These are phyloP conservation scores for Cladosporium cucumerinum DNA, from an alignment of 2,329 filamentous ascomycete genomes.

Conservation along the genomic window DNA sequence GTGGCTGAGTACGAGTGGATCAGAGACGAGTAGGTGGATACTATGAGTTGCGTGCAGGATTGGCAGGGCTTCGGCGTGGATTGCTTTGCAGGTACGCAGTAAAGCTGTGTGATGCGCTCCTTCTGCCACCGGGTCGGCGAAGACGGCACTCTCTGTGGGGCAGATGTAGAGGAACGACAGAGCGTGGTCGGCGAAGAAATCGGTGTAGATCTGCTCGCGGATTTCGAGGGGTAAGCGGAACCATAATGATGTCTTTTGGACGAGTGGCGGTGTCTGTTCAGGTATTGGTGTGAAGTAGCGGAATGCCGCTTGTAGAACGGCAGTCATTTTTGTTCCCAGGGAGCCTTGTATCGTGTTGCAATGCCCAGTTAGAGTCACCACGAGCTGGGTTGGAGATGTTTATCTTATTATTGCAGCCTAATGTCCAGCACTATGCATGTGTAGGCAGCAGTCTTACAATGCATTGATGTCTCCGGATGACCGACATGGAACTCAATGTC, in stretches of 20 bases:
- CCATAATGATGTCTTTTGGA: not conserved
- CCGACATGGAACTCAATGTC: not conserved
- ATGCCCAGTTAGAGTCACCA: not conserved
- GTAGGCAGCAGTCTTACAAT: not conserved
- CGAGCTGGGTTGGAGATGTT: not conserved
- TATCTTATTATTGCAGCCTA: not conserved
- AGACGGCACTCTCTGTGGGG: not conserved
- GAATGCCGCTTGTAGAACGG: not conserved
- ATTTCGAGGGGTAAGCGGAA: not conserved
- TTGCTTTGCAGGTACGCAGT: slow-evolving; percentile 6
- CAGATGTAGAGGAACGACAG: not conserved
- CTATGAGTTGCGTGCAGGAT: not conserved
- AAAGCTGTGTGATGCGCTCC: not conserved
- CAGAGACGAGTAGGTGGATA: not conserved
- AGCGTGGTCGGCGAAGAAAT: not conserved
- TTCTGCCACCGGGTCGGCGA: not conserved
- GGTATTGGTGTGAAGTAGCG: not conserved
- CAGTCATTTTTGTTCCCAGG: not conserved
- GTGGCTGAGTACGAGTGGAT: not conserved
- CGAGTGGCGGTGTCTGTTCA: not conserved
- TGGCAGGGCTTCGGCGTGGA: slow-evolving; percentile 1
- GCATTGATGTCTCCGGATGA: not conserved
- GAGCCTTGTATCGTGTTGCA: too few relatives aligned
- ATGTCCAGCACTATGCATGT: not conserved
- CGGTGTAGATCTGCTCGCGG: not conserved